Base-by-base conservation (phyloP, 441 rosid genomes). In the Mallotus repandus region DNA sequence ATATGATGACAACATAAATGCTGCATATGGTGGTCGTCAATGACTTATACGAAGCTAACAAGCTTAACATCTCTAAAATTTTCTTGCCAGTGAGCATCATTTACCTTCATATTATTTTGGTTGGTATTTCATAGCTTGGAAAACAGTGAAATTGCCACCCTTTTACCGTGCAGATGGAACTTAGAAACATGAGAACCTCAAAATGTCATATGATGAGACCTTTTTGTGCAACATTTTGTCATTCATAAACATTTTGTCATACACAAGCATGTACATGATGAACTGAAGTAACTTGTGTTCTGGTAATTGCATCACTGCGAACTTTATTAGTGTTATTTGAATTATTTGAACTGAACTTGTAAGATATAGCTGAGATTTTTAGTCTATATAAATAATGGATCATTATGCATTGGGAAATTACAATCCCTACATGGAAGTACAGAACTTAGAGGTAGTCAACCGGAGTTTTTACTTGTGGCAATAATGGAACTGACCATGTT, bases 11-110 rank as follows among this genome's bases (percentile, higher is more conserved):
- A 57, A 43, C 4, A 25, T 32, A 21, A 22, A 16, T 71, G 57
- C 46, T 60, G 25, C 57, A 15, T 59, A 60, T n/a, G n/a, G n/a
- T 32, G 74, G 66, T 48, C 29, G 66, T 35, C 22, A 9, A 59
- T 71, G 43, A 70, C 10, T 57, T 14, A 0, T 54, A 2, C n/a
- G 50, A 35, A 68, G 35, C 35, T 12, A 60, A 48, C 19, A 3
- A 38, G 38, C 9, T 46, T 22, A 43, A 29, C 53, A 19, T 57
- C 38, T 65, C 59, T 50, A 48, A 25, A 50, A 22, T 13, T 29
- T 18, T 25, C 38, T 22, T 35, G 71, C 43, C 52, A 2, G 56
- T 50, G 13, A 60, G 18, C 45, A 70, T 13, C 67, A 60, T 52
- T 22, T 25, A 61, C 48, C n/a, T 62, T 5, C 21, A 21, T 69